Evolutionary conservation across 148 eudicot species (phyloP).

Genomic region (Heliamphora exappendiculata): DNA sequence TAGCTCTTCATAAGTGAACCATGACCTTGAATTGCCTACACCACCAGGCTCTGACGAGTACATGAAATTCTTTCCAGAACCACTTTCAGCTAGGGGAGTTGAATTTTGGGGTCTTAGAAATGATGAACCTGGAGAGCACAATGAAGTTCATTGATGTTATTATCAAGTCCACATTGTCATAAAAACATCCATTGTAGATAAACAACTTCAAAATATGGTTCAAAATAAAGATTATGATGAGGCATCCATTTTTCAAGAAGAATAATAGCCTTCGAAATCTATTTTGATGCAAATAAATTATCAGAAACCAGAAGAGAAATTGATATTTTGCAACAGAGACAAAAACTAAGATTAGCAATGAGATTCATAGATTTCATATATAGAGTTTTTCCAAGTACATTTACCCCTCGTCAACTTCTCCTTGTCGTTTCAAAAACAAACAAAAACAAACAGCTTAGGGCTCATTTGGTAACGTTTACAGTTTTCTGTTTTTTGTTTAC

Average conservation of each 20-base stretch:
- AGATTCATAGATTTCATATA: neutral
- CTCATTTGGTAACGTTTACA: too few species aligned
- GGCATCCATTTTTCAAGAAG: neutral
- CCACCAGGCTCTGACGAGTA: slow-evolving; percentile 50
- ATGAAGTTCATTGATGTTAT: neutral
- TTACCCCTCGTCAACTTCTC: neutral
- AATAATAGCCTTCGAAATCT: neutral
- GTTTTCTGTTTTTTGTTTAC: too few species aligned
- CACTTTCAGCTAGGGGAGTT: slow-evolving; percentile 27
- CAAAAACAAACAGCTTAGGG: neutral
- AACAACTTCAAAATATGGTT: neutral
- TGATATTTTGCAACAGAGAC: neutral
- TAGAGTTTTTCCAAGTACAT: neutral
- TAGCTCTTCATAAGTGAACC: slow-evolving; percentile 80
- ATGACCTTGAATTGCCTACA: slow-evolving; percentile 51
- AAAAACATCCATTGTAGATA: neutral
- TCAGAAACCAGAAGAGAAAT: neutral
- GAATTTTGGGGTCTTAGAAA: slow-evolving; percentile 34
- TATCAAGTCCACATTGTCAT: neutral
- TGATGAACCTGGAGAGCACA: slow-evolving; percentile 33
- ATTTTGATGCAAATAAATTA: neutral
- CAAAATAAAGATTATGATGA: too few species aligned
- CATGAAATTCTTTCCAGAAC: slow-evolving; percentile 37
- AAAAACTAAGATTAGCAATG: neutral
- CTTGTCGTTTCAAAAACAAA: neutral